phyloP scores from a whole-genome alignment of 106 monocot species.

The Triglochin maritima region DNA sequence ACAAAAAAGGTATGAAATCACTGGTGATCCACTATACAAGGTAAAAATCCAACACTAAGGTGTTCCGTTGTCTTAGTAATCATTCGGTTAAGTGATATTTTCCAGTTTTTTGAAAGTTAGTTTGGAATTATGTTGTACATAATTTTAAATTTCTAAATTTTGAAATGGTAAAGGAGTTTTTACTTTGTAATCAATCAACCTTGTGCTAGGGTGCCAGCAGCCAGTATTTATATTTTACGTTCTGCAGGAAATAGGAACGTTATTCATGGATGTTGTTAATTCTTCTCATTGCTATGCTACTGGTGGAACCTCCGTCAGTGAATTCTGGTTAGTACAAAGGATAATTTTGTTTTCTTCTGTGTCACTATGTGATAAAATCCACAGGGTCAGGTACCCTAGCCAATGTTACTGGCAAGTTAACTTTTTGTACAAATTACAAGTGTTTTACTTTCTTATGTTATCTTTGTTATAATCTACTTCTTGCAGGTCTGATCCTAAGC shows the following conservation, averaged over 20 bases:
- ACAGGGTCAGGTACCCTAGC: too few relatives aligned
- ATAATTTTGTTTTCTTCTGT: neutral
- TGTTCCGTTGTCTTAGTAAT: too few relatives aligned
- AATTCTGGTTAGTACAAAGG: constrained; percentile 58
- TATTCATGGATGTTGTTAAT: constrained; percentile 88
- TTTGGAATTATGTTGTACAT: too few relatives aligned
- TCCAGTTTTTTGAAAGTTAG: too few relatives aligned
- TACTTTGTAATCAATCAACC: too few relatives aligned
- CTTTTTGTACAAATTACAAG: too few relatives aligned
- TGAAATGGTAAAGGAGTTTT: too few relatives aligned
- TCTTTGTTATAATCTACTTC: neutral
- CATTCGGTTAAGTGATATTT: too few relatives aligned
- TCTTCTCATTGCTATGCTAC: constrained; percentile 93
- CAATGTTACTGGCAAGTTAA: too few relatives aligned
- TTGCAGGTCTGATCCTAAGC: constrained; percentile 76
- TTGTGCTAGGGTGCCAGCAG: too few relatives aligned
- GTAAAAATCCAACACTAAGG: constrained; percentile 16
- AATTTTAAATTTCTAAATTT: too few relatives aligned
- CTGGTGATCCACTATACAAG: constrained; percentile 89
- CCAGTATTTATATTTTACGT: neutral
- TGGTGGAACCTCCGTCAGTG: constrained; percentile 87
- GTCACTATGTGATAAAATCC: neutral
- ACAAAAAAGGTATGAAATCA: constrained; percentile 82
- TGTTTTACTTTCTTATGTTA: neutral
- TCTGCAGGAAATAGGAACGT: constrained; percentile 61